phyloP scores from a whole-genome alignment of 495 filamentous ascomycete genomes.

The Ramalina intermedia region DNA sequence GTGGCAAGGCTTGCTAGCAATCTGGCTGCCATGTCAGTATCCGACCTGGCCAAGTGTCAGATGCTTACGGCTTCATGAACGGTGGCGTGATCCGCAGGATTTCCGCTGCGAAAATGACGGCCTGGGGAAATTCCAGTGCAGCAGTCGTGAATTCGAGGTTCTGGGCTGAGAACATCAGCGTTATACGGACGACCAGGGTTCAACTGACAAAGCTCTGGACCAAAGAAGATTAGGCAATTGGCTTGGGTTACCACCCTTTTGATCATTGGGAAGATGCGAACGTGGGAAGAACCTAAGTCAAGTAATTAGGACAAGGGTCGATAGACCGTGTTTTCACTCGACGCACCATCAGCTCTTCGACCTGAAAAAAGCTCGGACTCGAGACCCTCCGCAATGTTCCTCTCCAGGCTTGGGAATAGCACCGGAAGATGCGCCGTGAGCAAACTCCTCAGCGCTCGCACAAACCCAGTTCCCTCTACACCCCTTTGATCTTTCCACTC shows the following conservation, averaged over 20 bases:
- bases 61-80: conserved; percentile 1
- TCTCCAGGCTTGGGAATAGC: not conserved
- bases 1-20: not conserved
- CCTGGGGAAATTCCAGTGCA: conserved; percentile 1
- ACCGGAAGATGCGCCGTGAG: conserved; percentile 16
- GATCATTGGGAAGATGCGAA: conserved; percentile 1
- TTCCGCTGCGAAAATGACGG: conserved; percentile 1
- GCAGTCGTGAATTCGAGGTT: conserved; percentile 4
- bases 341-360: no score
- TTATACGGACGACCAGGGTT: not conserved
- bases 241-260: conserved; percentile 3
- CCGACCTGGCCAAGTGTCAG: not conserved
- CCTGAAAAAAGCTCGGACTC: no score
- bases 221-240: conserved; percentile 8
- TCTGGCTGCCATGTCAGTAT: not conserved
- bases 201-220: conserved; percentile 5
- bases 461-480: conserved; percentile 14
- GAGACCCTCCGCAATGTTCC: no score
- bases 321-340: no score
- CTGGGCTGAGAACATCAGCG: conserved; percentile 2
- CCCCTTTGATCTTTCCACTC: conserved; percentile 16
- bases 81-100: conserved; percentile 1
- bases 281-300: not conserved
- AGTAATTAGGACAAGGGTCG: not conserved
- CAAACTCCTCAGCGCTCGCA: conserved; percentile 17